A percentile compares a stretch with the other conserved stretches of the same genome.
Evolutionary conservation across 768 basidiomycete genomes (phyloP).

Genomic region (Crassisporium funariophilum): DNA sequence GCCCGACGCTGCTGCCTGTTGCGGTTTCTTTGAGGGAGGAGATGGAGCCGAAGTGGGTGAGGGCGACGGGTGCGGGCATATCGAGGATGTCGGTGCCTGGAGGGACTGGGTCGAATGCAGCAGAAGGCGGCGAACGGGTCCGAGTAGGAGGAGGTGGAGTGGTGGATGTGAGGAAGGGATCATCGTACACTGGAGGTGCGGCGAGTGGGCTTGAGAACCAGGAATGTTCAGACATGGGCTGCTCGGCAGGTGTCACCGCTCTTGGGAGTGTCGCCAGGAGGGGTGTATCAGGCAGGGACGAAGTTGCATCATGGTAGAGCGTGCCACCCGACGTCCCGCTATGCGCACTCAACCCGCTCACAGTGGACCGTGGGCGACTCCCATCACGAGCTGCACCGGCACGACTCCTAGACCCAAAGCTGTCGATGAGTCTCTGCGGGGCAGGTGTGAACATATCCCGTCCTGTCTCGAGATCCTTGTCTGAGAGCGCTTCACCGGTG

Average conservation of each 20-base stretch:
- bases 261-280: slow-evolving; percentile 44
- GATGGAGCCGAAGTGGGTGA: slow-evolving; percentile 48
- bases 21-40: slow-evolving; percentile 37
- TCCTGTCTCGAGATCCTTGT: slow-evolving; percentile 51
- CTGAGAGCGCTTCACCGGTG: slow-evolving; percentile 29
- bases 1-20: slow-evolving; percentile 33
- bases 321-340: slow-evolving; percentile 59
- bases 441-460: slow-evolving; percentile 35
- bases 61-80: slow-evolving; percentile 53
- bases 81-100: slow-evolving; percentile 31
- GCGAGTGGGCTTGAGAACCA: slow-evolving; percentile 26
- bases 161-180: slow-evolving; percentile 14
- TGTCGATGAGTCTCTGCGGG: slow-evolving; percentile 26
- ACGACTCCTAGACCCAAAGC: slow-evolving; percentile 21
- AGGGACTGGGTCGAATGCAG: slow-evolving; percentile 6
- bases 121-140: slow-evolving; percentile 8
- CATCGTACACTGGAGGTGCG: slow-evolving; percentile 27
- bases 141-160: slow-evolving; percentile 14
- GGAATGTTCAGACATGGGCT: slow-evolving; percentile 18
- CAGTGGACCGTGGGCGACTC: slow-evolving; percentile 58
- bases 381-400: slow-evolving; percentile 42
- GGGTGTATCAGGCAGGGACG: slow-evolving; percentile 48
- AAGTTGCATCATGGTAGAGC: slow-evolving; percentile 63
- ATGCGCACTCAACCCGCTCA: slow-evolving; percentile 52
- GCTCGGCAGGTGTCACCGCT: slow-evolving; percentile 43